These are phyloP conservation scores for Pugionium dolabratum DNA, from an alignment of 345 rosid species.

Conservation along the genomic window DNA sequence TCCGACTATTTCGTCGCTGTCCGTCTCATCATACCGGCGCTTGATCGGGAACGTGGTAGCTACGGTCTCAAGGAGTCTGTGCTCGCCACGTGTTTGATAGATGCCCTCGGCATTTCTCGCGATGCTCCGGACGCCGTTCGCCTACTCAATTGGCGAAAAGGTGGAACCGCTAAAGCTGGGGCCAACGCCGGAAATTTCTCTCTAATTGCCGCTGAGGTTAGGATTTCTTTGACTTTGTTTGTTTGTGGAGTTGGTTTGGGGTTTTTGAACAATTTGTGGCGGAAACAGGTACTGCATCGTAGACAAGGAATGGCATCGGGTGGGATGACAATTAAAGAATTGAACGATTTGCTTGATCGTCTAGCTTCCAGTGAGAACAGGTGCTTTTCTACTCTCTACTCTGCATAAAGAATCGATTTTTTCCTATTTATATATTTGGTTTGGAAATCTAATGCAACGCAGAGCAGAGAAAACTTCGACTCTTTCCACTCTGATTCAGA, in stretches of 20 bases:
- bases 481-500: slow-evolving; percentile 77
- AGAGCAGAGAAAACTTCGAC: slow-evolving; percentile 70
- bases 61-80: slow-evolving; percentile 95
- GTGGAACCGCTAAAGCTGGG: slow-evolving; percentile 64
- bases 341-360: slow-evolving; percentile 79
- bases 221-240: neutral
- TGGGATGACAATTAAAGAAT: slow-evolving; percentile 67
- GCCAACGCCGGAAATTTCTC: slow-evolving; percentile 84
- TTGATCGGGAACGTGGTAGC: slow-evolving; percentile 85
- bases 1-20: slow-evolving; percentile 69
- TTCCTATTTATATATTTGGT: neutral
- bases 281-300: slow-evolving; percentile 60
- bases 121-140: slow-evolving; percentile 85
- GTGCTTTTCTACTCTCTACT: slow-evolving; percentile 23
- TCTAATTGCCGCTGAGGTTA: slow-evolving; percentile 75
- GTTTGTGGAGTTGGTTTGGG: neutral
- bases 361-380: slow-evolving; percentile 80
- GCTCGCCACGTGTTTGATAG: slow-evolving; percentile 80
- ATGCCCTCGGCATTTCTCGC: slow-evolving; percentile 86
- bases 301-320: slow-evolving; percentile 86
- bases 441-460: slow-evolving; percentile 10
- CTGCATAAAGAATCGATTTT: too few species aligned
- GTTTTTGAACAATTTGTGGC: too few species aligned
- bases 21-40: slow-evolving; percentile 75
- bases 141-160: slow-evolving; percentile 95